These are phyloP conservation scores for Amanita phalloides DNA, from an alignment of 768 basidiomycete genomes.

Conservation along the genomic window DNA sequence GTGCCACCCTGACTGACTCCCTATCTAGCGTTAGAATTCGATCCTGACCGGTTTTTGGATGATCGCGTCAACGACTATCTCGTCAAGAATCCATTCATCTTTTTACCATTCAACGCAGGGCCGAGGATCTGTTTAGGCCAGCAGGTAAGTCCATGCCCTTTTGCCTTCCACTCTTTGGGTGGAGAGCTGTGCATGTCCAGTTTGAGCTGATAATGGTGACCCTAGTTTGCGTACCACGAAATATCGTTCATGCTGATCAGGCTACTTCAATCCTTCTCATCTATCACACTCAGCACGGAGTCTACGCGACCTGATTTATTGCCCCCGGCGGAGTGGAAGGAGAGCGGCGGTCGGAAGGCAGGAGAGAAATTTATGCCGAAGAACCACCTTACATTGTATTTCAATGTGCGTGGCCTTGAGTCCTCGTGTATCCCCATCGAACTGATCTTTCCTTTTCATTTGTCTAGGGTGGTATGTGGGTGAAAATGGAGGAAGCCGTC, in stretches of 20 bases:
- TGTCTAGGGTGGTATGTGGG: constrained; percentile 41
- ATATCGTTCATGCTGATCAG: constrained; percentile 57
- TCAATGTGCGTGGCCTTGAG: constrained; percentile 18
- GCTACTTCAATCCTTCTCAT: constrained; percentile 47
- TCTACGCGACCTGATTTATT: constrained; percentile 33
- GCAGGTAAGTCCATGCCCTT: constrained; percentile 24
- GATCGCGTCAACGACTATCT: constrained; percentile 51
- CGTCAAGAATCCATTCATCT: constrained; percentile 55
- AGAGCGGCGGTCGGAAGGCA: constrained; percentile 32
- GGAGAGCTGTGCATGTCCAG: no score
- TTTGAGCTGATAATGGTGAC: neutral
- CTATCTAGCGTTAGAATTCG: constrained; percentile 46
- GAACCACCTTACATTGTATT: constrained; percentile 45
- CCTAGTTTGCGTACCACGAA: constrained; percentile 46
- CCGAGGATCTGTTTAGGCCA: constrained; percentile 54
- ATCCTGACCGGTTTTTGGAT: constrained; percentile 65
- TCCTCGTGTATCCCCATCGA: neutral
- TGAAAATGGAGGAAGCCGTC: constrained; percentile 28
- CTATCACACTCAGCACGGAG: constrained; percentile 33
- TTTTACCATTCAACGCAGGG: constrained; percentile 55
- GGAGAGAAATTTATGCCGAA: constrained; percentile 42
- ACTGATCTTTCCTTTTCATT: neutral
- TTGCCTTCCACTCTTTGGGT: neutral
- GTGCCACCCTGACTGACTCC: neutral
- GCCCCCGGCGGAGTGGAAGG: constrained; percentile 37